A percentile compares a stretch with the other conserved stretches of the same genome.
phyloP scores from a whole-genome alignment of 2,329 filamentous ascomycete genomes.

The Colletotrichum tabaci region DNA sequence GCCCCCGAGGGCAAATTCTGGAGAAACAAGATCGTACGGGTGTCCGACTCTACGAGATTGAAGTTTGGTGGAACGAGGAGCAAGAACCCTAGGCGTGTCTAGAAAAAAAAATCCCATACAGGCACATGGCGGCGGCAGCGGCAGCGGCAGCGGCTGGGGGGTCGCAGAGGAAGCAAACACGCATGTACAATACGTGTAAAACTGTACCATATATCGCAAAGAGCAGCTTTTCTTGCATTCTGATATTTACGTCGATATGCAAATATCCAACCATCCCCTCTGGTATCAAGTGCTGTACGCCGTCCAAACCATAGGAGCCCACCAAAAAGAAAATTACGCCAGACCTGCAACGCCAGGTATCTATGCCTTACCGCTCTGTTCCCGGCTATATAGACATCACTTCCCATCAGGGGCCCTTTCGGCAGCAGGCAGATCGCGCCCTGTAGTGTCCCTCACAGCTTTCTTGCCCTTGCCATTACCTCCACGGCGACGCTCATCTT shows the following conservation, averaged over 20 bases:
- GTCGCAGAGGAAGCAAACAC: not conserved
- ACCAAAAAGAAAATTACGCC: slow-evolving; percentile 17
- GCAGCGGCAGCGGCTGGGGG: not conserved
- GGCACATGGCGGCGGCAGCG: too few species aligned
- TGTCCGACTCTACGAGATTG: slow-evolving; percentile 88
- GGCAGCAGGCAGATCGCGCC: slow-evolving; percentile 65
- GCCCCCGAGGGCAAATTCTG: slow-evolving; percentile 86
- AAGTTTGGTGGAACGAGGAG: slow-evolving; percentile 97
- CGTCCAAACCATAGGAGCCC: not conserved
- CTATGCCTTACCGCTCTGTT: slow-evolving; percentile 29
- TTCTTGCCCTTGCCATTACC: slow-evolving; percentile 62
- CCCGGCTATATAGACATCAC: not conserved
- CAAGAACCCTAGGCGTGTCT: slow-evolving; percentile 84
- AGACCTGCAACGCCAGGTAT: slow-evolving; percentile 23
- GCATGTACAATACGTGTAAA: slow-evolving; percentile 55
- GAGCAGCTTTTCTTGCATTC: slow-evolving; percentile 38
- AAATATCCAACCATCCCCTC: slow-evolving; percentile 36
- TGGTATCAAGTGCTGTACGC: slow-evolving; percentile 42
- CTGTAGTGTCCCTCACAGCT: slow-evolving; percentile 64
- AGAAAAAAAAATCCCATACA: slow-evolving; percentile 30
- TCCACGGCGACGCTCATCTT: slow-evolving; percentile 59
- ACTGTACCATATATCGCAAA: slow-evolving; percentile 52
- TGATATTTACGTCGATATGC: slow-evolving; percentile 23
- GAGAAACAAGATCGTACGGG: slow-evolving; percentile 80
- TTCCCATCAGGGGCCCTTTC: slow-evolving; percentile 62